Evolutionary conservation across 345 rosid species (phyloP).

Genomic region (Theobroma cacao): DNA sequence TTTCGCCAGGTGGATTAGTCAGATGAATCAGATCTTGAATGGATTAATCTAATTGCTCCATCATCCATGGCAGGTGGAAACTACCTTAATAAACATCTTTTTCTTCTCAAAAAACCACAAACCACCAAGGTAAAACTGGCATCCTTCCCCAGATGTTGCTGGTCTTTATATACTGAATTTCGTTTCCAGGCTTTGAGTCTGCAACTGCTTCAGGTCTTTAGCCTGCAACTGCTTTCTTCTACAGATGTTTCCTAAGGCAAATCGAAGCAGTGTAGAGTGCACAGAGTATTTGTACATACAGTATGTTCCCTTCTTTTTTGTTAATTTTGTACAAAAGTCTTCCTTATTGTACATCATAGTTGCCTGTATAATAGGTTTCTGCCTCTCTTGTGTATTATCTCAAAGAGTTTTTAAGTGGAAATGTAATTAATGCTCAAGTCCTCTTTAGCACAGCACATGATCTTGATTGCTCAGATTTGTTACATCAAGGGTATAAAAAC

Average conservation of each 20-base stretch:
- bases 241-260: not conserved
- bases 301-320: not conserved
- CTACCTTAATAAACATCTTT: not conserved
- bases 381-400: not conserved
- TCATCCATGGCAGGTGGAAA: not conserved
- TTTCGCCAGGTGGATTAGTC: conserved; percentile 19
- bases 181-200: not conserved
- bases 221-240: not conserved
- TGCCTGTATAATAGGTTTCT: not conserved
- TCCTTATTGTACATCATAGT: not conserved
- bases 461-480: not conserved
- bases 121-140: not conserved
- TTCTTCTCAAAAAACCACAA: not conserved
- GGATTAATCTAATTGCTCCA: not conserved
- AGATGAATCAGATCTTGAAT: not conserved
- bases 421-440: not conserved
- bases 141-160: not conserved
- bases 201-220: not conserved
- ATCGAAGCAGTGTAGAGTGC: not conserved
- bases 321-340: not conserved
- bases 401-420: not conserved
- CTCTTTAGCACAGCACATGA: not conserved
- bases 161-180: conserved; percentile 7
- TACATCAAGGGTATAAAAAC: too few relatives aligned
- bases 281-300: not conserved